Percentiles rank a stretch among this genome's conserved stretches.
phyloP scores from a whole-genome alignment of 106 monocot genomes.

The Alisma plantagoaquatica region DNA sequence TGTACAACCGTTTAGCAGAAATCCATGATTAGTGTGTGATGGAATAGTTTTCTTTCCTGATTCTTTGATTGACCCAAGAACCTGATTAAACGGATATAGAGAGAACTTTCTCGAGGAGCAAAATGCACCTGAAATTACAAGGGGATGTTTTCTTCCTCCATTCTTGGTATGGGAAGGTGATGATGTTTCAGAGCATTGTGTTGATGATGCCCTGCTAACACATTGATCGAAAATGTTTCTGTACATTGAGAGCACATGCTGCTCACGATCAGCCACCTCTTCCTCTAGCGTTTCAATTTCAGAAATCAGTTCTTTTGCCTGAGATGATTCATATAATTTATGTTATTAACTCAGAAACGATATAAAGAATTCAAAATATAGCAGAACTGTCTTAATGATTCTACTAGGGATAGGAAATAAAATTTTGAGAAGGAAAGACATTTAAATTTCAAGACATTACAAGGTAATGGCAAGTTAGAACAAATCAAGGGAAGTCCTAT shows the following conservation, averaged over 20 bases:
- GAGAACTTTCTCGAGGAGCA: conserved; percentile 80
- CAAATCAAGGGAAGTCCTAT: too few relatives aligned
- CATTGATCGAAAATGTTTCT: conserved; percentile 75
- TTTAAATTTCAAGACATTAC: too few relatives aligned
- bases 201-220: conserved; percentile 34
- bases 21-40: conserved; percentile 18
- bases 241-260: conserved; percentile 69
- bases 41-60: conserved; percentile 21
- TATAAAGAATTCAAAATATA: conserved; percentile 6
- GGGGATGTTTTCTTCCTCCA: conserved; percentile 39
- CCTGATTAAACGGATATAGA: conserved; percentile 44
- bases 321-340: too few relatives aligned
- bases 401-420: too few relatives aligned
- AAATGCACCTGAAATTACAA: conserved; percentile 66
- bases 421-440: background rate
- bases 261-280: conserved; percentile 70
- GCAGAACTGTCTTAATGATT: too few relatives aligned
- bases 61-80: conserved; percentile 33
- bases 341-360: too few relatives aligned
- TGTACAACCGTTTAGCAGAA: conserved; percentile 9
- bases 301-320: conserved; percentile 66
- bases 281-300: conserved; percentile 74
- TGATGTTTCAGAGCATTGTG: conserved; percentile 42
- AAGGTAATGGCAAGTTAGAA: too few relatives aligned
- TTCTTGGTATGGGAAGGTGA: conserved; percentile 59